Evolutionary conservation across 2,329 filamentous ascomycete species (phyloP), one percentile per base, ranked within the genome.

Genomic region (Ophiostoma novo-ulmi): DNA sequence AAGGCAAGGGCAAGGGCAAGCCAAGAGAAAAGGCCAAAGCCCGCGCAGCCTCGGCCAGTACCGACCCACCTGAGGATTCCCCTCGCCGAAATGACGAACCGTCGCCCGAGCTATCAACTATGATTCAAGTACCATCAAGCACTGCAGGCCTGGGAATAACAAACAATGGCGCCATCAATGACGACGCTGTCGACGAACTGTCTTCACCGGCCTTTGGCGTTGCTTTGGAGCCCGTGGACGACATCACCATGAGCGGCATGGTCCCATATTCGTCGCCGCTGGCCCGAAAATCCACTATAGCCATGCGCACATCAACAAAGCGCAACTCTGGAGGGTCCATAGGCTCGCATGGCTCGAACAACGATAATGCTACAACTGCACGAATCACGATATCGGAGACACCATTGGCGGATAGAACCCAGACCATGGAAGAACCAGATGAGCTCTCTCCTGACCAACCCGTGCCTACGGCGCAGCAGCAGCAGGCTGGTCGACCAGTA

Each of bases 101-200:
- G 17, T 81, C 80, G 0, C 78, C 80, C 1, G 77, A 79, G 55
- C 69, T 72, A 22, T 63, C 72, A 0, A 52, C 68, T 1, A 58
- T 67, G 61, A 39, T 67, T 13, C 67, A 61, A 2, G 39, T 71
- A 48, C 68, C 58, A 10, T 58, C 35, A 13, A 35, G 20, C 11
- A 31, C 10, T 20, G 17, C 41, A 8, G 44, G 22, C 6, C 22
- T 36, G 13, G 73, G n/a, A n/a, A 41, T 26, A 6, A 14, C 13
- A 10, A 8, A 36, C n/a, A 20, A 13, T 72, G 70, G 31, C 39
- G 69, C 3, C 58, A 63, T 31, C 67, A 71, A 52, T 39, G 71
- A 61, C 14, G 74, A 75, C 20, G 75, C 75, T 6, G 55, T 76
- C 35, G 77, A 79, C 70, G 78, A 79, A 68, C 71, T 78, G 8